Percentiles rank a stretch among this genome's conserved stretches.
Conservation (phyloP, 2,329 filamentous ascomycete species). For the Aureobasidium pullulans region DNA sequence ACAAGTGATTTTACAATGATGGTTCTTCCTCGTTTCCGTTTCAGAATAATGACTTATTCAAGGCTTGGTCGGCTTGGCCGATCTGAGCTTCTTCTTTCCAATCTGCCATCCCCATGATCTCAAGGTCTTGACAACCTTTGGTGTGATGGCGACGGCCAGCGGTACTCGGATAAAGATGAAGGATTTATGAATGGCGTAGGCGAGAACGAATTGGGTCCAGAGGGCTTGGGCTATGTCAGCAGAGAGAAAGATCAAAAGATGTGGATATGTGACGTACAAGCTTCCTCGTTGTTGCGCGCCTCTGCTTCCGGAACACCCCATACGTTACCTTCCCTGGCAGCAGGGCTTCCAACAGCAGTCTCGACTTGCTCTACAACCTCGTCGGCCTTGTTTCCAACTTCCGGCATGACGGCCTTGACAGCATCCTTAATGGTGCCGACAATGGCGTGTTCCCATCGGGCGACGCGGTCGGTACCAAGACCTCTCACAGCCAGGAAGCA, state of each 20-base stretch:
- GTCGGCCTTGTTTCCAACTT: conserved; percentile 34
- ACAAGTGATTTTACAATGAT: neutral
- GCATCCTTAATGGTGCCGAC: conserved; percentile 52
- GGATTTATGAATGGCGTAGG: conserved; percentile 96
- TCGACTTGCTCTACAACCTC: conserved; percentile 15
- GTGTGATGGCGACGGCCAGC: conserved; percentile 79
- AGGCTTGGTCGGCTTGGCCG: neutral
- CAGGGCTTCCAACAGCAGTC: conserved; percentile 30
- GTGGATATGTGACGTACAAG: conserved; percentile 18
- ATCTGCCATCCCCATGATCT: conserved; percentile 92
- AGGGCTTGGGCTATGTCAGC: conserved; percentile 40
- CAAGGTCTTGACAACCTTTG: conserved; percentile 86
- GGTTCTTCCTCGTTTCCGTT: neutral
- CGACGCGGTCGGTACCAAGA: conserved; percentile 80
- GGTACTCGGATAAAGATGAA: conserved; percentile 96
- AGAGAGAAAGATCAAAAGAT: neutral
- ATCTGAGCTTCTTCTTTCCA: conserved; percentile 58
- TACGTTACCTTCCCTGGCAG: conserved; percentile 20
- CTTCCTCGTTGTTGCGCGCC: conserved; percentile 19
- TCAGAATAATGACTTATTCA: neutral
- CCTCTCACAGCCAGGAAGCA: conserved; percentile 82
- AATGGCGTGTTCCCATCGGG: conserved; percentile 62
- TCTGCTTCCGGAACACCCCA: conserved; percentile 22
- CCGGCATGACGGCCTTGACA: conserved; percentile 47
- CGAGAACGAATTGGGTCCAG: conserved; percentile 82